Base-by-base conservation (phyloP, 2,329 filamentous ascomycete species). In the Botryotinia globosa region DNA sequence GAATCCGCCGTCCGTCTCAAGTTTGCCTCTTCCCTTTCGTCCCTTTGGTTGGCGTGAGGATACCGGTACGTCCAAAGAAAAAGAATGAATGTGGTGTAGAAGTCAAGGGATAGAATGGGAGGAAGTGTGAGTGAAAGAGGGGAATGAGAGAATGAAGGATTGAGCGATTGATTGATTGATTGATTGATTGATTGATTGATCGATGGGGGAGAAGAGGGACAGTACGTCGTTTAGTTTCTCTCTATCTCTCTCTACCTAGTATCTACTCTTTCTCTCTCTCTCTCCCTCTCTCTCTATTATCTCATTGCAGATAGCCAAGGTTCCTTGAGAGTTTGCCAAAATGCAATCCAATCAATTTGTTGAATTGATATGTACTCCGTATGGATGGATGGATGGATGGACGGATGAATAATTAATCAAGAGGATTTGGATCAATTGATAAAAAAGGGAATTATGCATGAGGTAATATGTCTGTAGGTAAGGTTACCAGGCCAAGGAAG, bases 361-460 rank as follows among this genome's bases (percentile, higher is more conserved):
- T n/a, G 59, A 62, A 16, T n/a, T 42, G 59, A n/a, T 62, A 9
- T 39, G 37, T 56, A 22, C n/a, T n/a, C n/a, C n/a, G n/a, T n/a
- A n/a, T n/a, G n/a, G n/a, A n/a, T 51, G n/a, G 64, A 39, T 51
- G 44, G 25, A 39, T 51, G 44, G 25, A 16, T 16, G 48, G 25
- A 56, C 4, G n/a, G 51, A 54, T 54, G 64, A 29, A 54, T 48
- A 65, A 65, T 48, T 51, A 51, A 51, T 66, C 20, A 18, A 51
- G 45, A 48, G 48, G 62, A 44, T 48, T 64, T 64, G 39, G 42
- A 34, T 48, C 62, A 56, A 67, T 67, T 67, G 48, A 67, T 56
- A 51, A 25, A 67, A 67, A 56, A 56, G 64, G 34, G 64, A 67
- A 67, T 67, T 56, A 67, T 56, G 45, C 34, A 56, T n/a, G 25